Evolutionary conservation across 495 filamentous ascomycete species (phyloP).

Genomic region (Neurospora intermedia): DNA sequence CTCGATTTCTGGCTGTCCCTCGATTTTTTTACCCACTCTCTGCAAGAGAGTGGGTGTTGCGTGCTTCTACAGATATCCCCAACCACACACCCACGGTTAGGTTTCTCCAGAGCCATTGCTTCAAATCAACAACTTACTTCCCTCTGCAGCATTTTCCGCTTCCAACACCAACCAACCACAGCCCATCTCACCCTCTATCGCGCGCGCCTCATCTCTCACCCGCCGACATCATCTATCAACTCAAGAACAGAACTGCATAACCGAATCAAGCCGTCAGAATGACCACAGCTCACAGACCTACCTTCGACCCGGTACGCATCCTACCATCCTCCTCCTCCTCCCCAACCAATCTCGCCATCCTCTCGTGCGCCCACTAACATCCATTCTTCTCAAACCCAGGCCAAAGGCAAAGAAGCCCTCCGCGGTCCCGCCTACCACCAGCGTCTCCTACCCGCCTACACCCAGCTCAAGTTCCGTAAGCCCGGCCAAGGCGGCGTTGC

Average conservation of each 20-base stretch:
- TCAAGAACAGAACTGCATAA: background rate
- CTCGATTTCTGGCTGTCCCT: no score
- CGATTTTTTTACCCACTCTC: no score
- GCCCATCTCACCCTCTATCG: background rate
- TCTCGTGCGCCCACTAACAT: conserved; percentile 8
- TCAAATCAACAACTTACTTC: background rate
- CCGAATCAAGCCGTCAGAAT: conserved; percentile 29
- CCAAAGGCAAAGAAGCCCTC: conserved; percentile 87
- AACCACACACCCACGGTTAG: no score
- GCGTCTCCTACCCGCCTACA: conserved; percentile 86
- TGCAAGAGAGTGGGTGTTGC: no score
- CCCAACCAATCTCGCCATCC: background rate
- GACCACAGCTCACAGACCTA: conserved; percentile 80
- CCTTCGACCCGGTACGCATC: conserved; percentile 72
- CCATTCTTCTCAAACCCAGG: conserved; percentile 33
- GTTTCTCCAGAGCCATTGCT: background rate
- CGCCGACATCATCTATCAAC: background rate
- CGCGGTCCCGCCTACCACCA: conserved; percentile 95
- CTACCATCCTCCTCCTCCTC: background rate
- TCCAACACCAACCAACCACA: background rate
- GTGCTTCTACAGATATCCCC: no score
- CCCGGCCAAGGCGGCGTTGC: conserved; percentile 80
- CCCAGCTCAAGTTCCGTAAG: conserved; percentile 78
- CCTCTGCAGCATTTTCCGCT: background rate
- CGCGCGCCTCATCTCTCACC: background rate